These are phyloP conservation scores for Infundibulicybe gibba DNA, from an alignment of 768 basidiomycete genomes.

Conservation along the genomic window DNA sequence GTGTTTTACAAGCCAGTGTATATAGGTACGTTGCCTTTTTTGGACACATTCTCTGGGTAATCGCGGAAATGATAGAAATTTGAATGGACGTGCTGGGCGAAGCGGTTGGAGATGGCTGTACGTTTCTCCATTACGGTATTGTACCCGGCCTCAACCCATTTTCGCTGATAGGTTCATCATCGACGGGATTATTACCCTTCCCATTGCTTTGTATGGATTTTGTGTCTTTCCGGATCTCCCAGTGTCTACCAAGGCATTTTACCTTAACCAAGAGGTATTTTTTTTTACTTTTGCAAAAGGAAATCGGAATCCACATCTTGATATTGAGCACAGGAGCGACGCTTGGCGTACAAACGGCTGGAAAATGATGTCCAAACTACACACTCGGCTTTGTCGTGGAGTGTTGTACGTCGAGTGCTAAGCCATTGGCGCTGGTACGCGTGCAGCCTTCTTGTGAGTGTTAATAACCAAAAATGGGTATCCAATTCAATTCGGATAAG, in stretches of 20 bases:
- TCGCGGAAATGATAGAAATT: slow-evolving; percentile 31
- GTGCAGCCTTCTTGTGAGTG: slow-evolving; percentile 56
- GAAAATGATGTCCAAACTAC: slow-evolving; percentile 35
- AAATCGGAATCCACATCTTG: slow-evolving; percentile 4
- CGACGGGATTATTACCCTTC: slow-evolving; percentile 68
- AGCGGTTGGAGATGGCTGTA: slow-evolving; percentile 72
- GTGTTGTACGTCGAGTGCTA: slow-evolving; percentile 42
- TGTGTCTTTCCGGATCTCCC: slow-evolving; percentile 72
- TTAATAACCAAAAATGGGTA: not conserved
- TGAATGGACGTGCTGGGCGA: slow-evolving; percentile 47
- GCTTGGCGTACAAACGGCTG: slow-evolving; percentile 47
- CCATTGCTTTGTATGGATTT: slow-evolving; percentile 71
- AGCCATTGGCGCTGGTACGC: slow-evolving; percentile 67
- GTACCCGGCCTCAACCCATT: slow-evolving; percentile 2
- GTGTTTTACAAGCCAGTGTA: slow-evolving; percentile 60
- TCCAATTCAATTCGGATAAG: slow-evolving; percentile 22
- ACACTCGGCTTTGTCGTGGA: slow-evolving; percentile 43
- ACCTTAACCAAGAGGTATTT: slow-evolving; percentile 52
- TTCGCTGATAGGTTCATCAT: slow-evolving; percentile 50
- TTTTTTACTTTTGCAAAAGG: not conserved
- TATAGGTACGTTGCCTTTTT: slow-evolving; percentile 37
- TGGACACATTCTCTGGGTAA: not conserved
- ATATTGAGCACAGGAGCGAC: slow-evolving; percentile 43
- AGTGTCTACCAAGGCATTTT: slow-evolving; percentile 58
- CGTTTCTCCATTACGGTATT: slow-evolving; percentile 11